These are phyloP conservation scores for Furcasterigmium sp. DNA, from an alignment of 2,329 filamentous ascomycete genomes.

Conservation along the genomic window DNA sequence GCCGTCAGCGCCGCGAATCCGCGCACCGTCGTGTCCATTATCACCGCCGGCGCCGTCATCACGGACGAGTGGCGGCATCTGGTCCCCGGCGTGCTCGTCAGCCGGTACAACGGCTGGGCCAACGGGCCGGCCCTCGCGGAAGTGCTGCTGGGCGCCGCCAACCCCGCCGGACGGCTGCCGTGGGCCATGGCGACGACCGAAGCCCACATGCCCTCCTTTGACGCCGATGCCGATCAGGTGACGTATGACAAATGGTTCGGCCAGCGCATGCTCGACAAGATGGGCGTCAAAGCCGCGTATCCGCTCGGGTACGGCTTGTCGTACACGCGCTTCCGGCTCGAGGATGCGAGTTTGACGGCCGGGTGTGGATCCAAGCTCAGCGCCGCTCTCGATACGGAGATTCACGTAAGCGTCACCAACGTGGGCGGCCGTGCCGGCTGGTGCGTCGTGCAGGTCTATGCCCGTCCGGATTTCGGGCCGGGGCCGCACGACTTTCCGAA, in stretches of 20 bases:
- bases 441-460: neutral
- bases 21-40: conserved; percentile 7
- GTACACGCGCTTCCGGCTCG: neutral
- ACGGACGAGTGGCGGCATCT: conserved; percentile 12
- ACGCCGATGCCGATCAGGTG: neutral
- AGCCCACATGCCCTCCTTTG: neutral
- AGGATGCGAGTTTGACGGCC: neutral
- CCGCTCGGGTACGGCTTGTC: neutral
- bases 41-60: conserved; percentile 14
- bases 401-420: neutral
- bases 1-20: conserved; percentile 8
- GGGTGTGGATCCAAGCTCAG: neutral
- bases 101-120: neutral
- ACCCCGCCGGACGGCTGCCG: neutral
- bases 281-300: neutral
- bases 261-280: neutral
- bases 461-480: neutral
- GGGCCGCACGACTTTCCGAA: neutral
- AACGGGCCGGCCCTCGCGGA: neutral
- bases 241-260: neutral
- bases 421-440: neutral
- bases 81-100: neutral
- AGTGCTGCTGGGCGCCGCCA: neutral
- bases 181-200: neutral
- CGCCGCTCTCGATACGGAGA: neutral